phyloP scores from a whole-genome alignment of 1,284 basidiomycete species.

The Thelephora terrestris region DNA sequence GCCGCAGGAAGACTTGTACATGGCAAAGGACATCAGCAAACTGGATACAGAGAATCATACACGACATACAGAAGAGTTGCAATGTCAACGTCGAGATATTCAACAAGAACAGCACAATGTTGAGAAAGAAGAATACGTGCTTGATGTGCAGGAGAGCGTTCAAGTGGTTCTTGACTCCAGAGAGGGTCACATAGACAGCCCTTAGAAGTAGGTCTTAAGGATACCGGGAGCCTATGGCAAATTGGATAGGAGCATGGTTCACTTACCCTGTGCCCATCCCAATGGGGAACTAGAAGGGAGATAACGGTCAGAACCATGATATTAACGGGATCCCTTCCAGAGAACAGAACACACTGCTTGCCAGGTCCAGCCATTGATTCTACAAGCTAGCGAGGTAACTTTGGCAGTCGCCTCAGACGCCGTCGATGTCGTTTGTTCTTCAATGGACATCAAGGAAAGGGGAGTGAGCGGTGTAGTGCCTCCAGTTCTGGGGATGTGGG shows the following conservation, averaged over 20 bases:
- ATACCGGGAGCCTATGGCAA: background rate
- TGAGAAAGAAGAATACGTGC: conserved; percentile 36
- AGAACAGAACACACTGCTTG: conserved; percentile 29
- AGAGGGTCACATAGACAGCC: conserved; percentile 37
- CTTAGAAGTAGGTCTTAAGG: too few relatives aligned
- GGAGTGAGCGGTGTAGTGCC: too few relatives aligned
- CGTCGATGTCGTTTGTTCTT: background rate
- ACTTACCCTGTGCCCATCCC: conserved; percentile 35
- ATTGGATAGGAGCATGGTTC: background rate
- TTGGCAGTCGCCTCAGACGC: background rate
- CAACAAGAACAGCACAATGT: conserved; percentile 32
- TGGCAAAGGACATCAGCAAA: conserved; percentile 14
- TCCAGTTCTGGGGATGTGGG: too few relatives aligned
- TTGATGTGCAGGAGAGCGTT: conserved; percentile 25
- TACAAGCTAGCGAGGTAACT: conserved; percentile 25
- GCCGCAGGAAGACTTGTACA: conserved; percentile 27
- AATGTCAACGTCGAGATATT: conserved; percentile 32
- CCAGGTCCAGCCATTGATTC: conserved; percentile 42
- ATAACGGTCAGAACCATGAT: background rate
- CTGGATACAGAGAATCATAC: background rate
- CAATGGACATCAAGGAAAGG: background rate
- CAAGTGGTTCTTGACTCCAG: conserved; percentile 29
- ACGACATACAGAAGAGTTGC: conserved; percentile 30
- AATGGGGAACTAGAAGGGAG: conserved; percentile 30
- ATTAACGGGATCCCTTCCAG: background rate